These are phyloP conservation scores for Geum urbanum DNA, from an alignment of 306 rosid genomes.

Conservation along the genomic window DNA sequence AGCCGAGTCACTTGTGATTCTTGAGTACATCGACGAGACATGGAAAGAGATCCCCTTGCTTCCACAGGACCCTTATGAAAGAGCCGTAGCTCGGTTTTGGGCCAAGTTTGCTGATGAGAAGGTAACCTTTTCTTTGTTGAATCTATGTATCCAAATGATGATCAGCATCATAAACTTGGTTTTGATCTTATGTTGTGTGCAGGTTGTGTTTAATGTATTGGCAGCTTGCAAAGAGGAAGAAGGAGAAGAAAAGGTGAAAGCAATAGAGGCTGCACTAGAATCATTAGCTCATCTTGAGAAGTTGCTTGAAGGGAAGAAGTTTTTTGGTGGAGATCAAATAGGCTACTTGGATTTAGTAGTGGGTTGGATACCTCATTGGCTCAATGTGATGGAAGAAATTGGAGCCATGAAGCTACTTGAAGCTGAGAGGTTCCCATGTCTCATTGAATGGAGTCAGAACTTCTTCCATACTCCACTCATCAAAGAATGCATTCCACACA, in stretches of 20 bases:
- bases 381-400: constrained; percentile 42
- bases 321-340: constrained; percentile 31
- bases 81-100: constrained; percentile 49
- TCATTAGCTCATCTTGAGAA: constrained; percentile 41
- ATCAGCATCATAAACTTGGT: neutral
- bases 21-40: constrained; percentile 48
- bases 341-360: constrained; percentile 41
- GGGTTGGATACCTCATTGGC: constrained; percentile 45
- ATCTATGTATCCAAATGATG: neutral
- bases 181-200: constrained; percentile 1
- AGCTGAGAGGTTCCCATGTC: constrained; percentile 42
- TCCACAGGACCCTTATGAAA: constrained; percentile 25
- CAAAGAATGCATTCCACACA: constrained; percentile 39
- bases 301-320: constrained; percentile 46
- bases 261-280: constrained; percentile 38
- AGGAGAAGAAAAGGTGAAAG: constrained; percentile 44
- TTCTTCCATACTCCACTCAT: constrained; percentile 39
- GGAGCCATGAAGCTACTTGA: constrained; percentile 42
- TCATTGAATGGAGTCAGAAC: constrained; percentile 51
- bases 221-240: constrained; percentile 31
- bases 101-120: constrained; percentile 42
- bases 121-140: constrained; percentile 20
- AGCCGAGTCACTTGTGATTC: constrained; percentile 44
- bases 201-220: constrained; percentile 30
- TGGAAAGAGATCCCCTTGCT: constrained; percentile 48